phyloP scores from a whole-genome alignment of 768 basidiomycete genomes.

The Pleurotus cornucopiae region DNA sequence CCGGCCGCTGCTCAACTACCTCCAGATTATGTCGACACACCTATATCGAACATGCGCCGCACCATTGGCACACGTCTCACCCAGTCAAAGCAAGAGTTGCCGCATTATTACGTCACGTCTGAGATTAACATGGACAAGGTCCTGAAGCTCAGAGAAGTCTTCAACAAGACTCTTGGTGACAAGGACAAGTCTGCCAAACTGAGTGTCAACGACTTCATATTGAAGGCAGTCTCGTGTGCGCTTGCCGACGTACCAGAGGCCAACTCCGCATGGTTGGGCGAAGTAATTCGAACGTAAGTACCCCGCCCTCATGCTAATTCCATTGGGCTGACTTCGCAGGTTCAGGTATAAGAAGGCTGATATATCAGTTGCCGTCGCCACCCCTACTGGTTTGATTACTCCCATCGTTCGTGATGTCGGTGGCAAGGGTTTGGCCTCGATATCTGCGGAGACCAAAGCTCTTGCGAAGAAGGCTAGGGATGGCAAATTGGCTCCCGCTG shows the following conservation, averaged over 20 bases:
- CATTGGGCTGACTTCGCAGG: neutral
- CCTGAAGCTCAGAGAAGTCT: slow-evolving; percentile 88
- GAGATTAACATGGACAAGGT: slow-evolving; percentile 97
- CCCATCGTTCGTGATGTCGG: slow-evolving; percentile 95
- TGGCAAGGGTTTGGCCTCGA: slow-evolving; percentile 86
- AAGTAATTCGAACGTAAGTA: slow-evolving; percentile 90
- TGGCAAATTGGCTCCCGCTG: slow-evolving; percentile 89
- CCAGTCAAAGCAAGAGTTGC: slow-evolving; percentile 92
- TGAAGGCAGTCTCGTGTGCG: slow-evolving; percentile 91
- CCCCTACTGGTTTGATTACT: slow-evolving; percentile 92
- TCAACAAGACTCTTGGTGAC: slow-evolving; percentile 84
- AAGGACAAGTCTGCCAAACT: slow-evolving; percentile 91
- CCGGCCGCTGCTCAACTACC: slow-evolving; percentile 42
- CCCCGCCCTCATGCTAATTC: slow-evolving; percentile 2
- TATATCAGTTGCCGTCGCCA: slow-evolving; percentile 95
- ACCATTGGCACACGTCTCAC: slow-evolving; percentile 86
- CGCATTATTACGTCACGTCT: slow-evolving; percentile 95
- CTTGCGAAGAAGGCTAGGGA: slow-evolving; percentile 96
- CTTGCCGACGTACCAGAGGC: slow-evolving; percentile 94
- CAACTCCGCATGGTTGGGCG: slow-evolving; percentile 97
- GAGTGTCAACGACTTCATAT: slow-evolving; percentile 96
- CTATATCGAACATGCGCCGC: slow-evolving; percentile 91
- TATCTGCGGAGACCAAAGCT: slow-evolving; percentile 88
- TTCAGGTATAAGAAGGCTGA: slow-evolving; percentile 92
- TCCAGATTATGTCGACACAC: slow-evolving; percentile 83